Percentiles rank a stretch among this genome's conserved stretches.
Conservation (phyloP, 148 eudicot species). For the Simmondsia chinensis region DNA sequence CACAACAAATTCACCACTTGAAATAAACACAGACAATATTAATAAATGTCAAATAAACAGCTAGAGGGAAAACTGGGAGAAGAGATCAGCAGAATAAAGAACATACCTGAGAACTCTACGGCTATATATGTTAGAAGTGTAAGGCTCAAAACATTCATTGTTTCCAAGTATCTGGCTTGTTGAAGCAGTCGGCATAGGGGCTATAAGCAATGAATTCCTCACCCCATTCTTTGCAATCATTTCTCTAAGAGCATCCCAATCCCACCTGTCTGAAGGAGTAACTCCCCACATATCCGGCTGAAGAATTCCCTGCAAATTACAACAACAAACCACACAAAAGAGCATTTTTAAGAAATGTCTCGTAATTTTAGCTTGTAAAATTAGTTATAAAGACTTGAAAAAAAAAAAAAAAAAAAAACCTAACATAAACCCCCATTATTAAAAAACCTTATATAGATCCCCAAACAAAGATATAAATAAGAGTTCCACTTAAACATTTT, state of each 20-base stretch:
- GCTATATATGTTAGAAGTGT: constrained; percentile 89
- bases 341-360: too few species aligned
- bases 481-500: too few species aligned
- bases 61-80: not conserved
- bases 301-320: constrained; percentile 55
- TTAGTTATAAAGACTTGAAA: too few species aligned
- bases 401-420: too few species aligned
- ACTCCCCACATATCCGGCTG: constrained; percentile 99
- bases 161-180: constrained; percentile 97
- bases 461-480: too few species aligned
- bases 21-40: not conserved
- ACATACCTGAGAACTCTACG: constrained; percentile 85
- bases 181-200: constrained; percentile 99
- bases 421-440: too few species aligned
- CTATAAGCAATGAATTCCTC: constrained; percentile 90
- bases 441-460: too few species aligned
- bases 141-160: constrained; percentile 97
- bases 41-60: not conserved
- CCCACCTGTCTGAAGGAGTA: constrained; percentile 77
- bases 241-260: constrained; percentile 65
- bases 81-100: not conserved
- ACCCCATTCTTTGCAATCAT: constrained; percentile 68
- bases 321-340: not conserved
- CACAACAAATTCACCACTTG: constrained; percentile 99
- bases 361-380: too few species aligned